These are phyloP conservation scores for Mycena alexandri DNA, from an alignment of 768 basidiomycete species.

Conservation along the genomic window DNA sequence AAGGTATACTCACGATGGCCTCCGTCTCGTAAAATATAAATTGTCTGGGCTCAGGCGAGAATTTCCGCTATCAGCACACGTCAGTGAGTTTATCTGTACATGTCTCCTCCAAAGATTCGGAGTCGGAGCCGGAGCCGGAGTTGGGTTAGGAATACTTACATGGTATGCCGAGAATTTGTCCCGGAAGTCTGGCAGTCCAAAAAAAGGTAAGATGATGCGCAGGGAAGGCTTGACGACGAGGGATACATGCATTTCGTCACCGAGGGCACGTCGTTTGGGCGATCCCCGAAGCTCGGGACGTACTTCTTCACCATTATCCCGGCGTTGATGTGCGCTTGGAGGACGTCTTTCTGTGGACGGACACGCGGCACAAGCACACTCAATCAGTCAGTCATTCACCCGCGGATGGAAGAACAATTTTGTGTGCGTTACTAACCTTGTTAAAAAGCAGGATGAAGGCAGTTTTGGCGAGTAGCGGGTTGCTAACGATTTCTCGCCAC, in stretches of 20 bases:
- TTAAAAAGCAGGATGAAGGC: conserved; percentile 70
- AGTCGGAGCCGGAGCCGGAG: no score
- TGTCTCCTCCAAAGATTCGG: no score
- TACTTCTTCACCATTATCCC: conserved; percentile 65
- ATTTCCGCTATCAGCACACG: conserved; percentile 49
- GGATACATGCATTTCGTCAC: conserved; percentile 65
- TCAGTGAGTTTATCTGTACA: no score
- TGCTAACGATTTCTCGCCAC: conserved; percentile 67
- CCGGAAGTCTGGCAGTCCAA: conserved; percentile 57
- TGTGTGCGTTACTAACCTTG: no score
- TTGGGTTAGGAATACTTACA: conserved; percentile 42
- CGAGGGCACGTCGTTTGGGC: conserved; percentile 67
- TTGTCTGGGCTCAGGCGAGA: conserved; percentile 63
- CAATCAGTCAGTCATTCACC: no score
- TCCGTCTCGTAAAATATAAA: conserved; percentile 81
- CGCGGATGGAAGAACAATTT: no score
- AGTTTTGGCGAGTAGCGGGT: conserved; percentile 60
- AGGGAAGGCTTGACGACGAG: conserved; percentile 37
- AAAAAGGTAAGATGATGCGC: no score
- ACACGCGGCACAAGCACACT: background rate
- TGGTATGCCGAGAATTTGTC: conserved; percentile 65
- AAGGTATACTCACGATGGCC: conserved; percentile 65
- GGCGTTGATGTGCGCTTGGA: conserved; percentile 57
- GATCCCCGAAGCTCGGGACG: conserved; percentile 72
- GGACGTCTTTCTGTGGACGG: conserved; percentile 59